A percentile compares a stretch with the other conserved stretches of the same genome.
Conservation (phyloP, 495 filamentous ascomycete genomes). For the Tirmania nivea region DNA sequence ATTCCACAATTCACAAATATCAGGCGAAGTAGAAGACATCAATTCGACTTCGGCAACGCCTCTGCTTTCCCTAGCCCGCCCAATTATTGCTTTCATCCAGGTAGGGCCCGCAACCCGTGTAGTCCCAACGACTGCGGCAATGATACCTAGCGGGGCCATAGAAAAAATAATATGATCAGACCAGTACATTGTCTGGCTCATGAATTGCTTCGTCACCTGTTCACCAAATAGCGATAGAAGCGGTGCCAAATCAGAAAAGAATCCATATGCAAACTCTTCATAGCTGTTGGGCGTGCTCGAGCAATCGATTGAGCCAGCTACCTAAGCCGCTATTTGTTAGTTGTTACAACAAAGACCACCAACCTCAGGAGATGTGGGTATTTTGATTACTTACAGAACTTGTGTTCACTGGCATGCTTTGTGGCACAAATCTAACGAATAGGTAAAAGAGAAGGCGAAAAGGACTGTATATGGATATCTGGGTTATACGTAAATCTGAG, state of each 20-base stretch:
- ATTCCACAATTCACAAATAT: conserved; percentile 21
- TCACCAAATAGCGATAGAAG: conserved; percentile 36
- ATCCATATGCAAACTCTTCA: conserved; percentile 32
- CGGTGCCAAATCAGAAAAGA: conserved; percentile 24
- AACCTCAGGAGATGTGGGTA: no score
- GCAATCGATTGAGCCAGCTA: no score
- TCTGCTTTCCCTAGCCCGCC: conserved; percentile 21
- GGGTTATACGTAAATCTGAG: no score
- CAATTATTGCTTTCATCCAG: conserved; percentile 32
- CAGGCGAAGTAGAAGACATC: conserved; percentile 15
- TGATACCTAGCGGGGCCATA: conserved; percentile 31
- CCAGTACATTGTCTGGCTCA: conserved; percentile 29
- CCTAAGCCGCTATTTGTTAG: no score
- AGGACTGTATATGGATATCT: no score
- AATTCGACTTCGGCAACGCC: conserved; percentile 17
- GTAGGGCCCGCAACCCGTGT: conserved; percentile 32
- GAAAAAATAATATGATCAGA: conserved; percentile 34
- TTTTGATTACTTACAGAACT: no score
- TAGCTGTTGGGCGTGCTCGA: no score
- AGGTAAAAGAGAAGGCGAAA: no score
- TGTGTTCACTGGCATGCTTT: no score
- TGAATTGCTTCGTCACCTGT: conserved; percentile 34
- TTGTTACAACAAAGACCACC: no score
- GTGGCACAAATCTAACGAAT: no score
- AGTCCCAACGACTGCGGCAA: conserved; percentile 32